These are phyloP conservation scores for Xylaria intraflava DNA, from an alignment of 495 filamentous ascomycete species.

Conservation along the genomic window DNA sequence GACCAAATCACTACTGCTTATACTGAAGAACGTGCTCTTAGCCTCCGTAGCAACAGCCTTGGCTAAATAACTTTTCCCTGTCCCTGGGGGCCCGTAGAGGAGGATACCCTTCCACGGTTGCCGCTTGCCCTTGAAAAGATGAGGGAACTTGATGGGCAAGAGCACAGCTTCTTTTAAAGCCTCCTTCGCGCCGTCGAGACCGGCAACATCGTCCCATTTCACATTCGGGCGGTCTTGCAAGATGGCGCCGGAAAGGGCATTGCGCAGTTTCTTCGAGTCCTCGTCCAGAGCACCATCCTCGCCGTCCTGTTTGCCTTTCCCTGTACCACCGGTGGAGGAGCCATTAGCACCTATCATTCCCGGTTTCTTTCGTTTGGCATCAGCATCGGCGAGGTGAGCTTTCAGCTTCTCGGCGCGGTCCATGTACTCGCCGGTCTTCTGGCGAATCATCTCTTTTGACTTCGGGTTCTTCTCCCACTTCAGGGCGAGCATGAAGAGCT, in stretches of 20 bases:
- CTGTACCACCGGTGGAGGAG: conserved; percentile 60
- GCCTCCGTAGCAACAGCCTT: conserved; percentile 98
- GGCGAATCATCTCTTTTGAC: conserved; percentile 92
- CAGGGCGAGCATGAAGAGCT: conserved; percentile 91
- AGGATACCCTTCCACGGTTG: conserved; percentile 98
- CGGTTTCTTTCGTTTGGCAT: conserved; percentile 62
- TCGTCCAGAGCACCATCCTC: conserved; percentile 60
- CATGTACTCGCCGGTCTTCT: conserved; percentile 94
- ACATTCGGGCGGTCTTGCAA: conserved; percentile 91
- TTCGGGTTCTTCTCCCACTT: conserved; percentile 99
- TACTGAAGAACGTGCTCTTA: conserved; percentile 99
- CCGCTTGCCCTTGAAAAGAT: conserved; percentile 92
- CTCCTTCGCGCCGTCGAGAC: conserved; percentile 90
- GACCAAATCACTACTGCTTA: conserved; percentile 92
- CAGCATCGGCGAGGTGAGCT: conserved; percentile 72
- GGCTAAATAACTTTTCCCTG: conserved; percentile 92
- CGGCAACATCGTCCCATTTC: conserved; percentile 97
- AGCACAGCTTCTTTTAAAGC: conserved; percentile 96
- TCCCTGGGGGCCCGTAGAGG: conserved; percentile 92
- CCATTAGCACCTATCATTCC: conserved; percentile 84
- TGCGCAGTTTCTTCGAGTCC: conserved; percentile 89
- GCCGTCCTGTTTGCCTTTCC: conserved; percentile 45
- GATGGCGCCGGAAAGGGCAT: conserved; percentile 85
- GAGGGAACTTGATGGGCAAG: conserved; percentile 95
- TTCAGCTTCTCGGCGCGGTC: conserved; percentile 97